Evolutionary conservation across 495 filamentous ascomycete genomes (phyloP), one percentile per base, ranked within the genome.

Genomic region (Hypoxylon fragiforme): DNA sequence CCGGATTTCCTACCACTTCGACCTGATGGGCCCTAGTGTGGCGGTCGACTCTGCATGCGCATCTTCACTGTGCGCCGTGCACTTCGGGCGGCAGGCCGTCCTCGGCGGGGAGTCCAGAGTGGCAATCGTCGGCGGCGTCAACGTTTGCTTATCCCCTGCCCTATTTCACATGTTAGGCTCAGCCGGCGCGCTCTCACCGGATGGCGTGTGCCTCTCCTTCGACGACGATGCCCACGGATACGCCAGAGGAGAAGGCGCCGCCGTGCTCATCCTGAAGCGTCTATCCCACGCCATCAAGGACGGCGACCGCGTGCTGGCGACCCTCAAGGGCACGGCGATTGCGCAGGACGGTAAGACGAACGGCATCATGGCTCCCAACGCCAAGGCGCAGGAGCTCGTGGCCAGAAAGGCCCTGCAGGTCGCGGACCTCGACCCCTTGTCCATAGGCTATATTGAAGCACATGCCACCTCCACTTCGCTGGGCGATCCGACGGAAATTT

Each of bases 21-120:
- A 79, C 37, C 73, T 69, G 67, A 66, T 72, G n/a, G 77, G 77
- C 0, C 74, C 76, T 0, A 72, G 67, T 0, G 67, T 75, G 61
- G 77, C 75, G 0, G 68, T 79, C 7, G 77, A 81, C 37, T 77
- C 76, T 0, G 77, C 77, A 1, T 81, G 77, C 36, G 75, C 74
- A 3, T 71, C 68, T 3, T 71, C 66, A 31, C 58, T 81, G 3
- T 50, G 71, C 1, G 75, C 75, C 0, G 41, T 76, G 11, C 72
- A 77, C 52, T 52, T 53, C 44, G 74, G 66, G 7, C 55, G 65
- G 5, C 73, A 75, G 47, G 68, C 64, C 12, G 44, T 77, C 9
- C 61, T 66, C 22, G 59, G 14, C 37, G 68, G 68, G 14, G 72
- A 77, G 43, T 70, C 68, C 1, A 41, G n/a, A 6, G 31, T 40